Percentiles rank a stretch among this genome's conserved stretches.
These are phyloP conservation scores for Phascolomyces articulosus DNA, from an alignment of 371 early-diverging fungal genomes.

Conservation along the genomic window DNA sequence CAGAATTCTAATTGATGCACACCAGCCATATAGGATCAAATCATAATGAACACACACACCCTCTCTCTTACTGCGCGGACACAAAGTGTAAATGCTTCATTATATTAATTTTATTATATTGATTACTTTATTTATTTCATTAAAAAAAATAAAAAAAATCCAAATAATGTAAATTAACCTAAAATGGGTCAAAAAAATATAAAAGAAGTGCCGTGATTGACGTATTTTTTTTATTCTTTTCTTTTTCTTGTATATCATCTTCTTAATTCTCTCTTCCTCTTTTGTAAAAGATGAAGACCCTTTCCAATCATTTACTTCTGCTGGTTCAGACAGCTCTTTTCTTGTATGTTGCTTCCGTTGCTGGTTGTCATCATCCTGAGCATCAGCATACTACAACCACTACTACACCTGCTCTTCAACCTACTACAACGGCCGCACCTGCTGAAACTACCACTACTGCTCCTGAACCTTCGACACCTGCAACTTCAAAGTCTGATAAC, in stretches of 20 bases:
- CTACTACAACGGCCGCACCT: not conserved
- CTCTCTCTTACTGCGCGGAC: too few species aligned
- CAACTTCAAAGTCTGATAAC: not conserved
- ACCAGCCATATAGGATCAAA: too few species aligned
- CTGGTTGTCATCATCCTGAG: not conserved
- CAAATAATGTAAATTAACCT: conserved; percentile 1
- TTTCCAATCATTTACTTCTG: conserved; percentile 15
- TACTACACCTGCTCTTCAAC: not conserved
- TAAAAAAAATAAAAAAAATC: conserved; percentile 7
- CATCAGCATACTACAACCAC: not conserved
- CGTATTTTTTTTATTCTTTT: not conserved
- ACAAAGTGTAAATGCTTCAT: not conserved
- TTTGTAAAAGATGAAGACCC: conserved; percentile 10
- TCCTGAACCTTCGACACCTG: not conserved
- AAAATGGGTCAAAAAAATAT: not conserved
- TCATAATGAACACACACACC: too few species aligned
- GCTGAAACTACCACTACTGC: not conserved
- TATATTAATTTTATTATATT: not conserved
- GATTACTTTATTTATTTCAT: not conserved
- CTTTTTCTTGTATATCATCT: too few species aligned
- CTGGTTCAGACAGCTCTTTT: not conserved
- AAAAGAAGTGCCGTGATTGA: not conserved
- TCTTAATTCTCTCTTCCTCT: conserved; percentile 5
- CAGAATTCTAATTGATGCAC: conserved; percentile 4
- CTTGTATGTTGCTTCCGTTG: not conserved